Percentiles rank a stretch among this genome's conserved stretches.
Conservation (phyloP, 352 stramenopile species). For the Pythium utonaiense region DNA sequence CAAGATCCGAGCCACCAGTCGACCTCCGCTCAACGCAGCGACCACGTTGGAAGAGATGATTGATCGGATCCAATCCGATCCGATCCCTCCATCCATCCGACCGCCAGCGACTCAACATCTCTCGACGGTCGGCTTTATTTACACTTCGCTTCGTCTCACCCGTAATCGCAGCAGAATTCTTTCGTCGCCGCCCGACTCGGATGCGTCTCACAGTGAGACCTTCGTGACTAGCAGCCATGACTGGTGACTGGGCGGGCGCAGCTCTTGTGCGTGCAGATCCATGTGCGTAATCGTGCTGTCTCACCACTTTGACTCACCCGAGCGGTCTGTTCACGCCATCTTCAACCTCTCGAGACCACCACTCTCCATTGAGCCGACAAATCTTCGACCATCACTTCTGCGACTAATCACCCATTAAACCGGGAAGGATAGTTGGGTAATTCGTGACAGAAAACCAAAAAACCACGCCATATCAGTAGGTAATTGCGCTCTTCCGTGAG, state of each 20-base stretch:
- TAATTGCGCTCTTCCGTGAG: background rate
- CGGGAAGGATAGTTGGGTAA: background rate
- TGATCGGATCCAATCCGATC: background rate
- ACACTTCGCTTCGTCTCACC: background rate
- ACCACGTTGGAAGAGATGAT: background rate
- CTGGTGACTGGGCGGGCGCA: background rate
- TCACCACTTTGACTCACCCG: background rate
- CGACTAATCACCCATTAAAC: background rate
- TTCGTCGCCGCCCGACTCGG: background rate
- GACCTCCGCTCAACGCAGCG: background rate
- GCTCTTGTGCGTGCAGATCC: no score
- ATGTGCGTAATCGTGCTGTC: background rate
- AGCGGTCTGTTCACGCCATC: background rate
- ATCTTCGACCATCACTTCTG: constrained; percentile 9
- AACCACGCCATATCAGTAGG: no score
- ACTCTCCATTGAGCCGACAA: background rate
- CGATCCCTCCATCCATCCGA: no score
- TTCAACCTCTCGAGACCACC: constrained; percentile 8
- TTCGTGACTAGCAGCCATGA: background rate
- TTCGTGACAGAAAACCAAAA: no score
- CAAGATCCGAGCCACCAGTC: background rate
- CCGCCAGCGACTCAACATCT: no score
- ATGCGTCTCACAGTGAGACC: background rate
- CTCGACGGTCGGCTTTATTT: no score
- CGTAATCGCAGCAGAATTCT: background rate